These are phyloP conservation scores for Moniliophthora roreri DNA, from an alignment of 1,284 basidiomycete genomes.

Conservation along the genomic window DNA sequence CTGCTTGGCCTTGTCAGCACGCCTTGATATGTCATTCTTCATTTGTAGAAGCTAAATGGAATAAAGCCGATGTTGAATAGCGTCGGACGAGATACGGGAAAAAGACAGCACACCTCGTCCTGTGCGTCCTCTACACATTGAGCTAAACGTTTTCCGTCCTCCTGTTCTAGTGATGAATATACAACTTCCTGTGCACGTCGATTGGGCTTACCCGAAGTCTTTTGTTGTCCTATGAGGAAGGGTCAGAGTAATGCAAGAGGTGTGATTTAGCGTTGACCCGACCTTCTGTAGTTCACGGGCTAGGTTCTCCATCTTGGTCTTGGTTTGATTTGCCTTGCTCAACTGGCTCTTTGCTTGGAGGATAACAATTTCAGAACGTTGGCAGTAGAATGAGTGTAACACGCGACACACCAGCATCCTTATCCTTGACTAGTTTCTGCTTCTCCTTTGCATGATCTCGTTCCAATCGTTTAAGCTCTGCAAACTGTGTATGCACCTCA, in stretches of 20 bases:
- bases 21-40: constrained; percentile 75
- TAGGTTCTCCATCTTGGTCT: constrained; percentile 84
- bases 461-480: constrained; percentile 78
- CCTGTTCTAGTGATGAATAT: constrained; percentile 40
- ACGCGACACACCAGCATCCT: constrained; percentile 69
- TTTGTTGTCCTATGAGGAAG: constrained; percentile 72
- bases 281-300: constrained; percentile 85
- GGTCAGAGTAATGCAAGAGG: constrained; percentile 16
- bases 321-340: constrained; percentile 81
- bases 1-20: constrained; percentile 69
- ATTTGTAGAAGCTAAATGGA: constrained; percentile 62
- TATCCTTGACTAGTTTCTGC: constrained; percentile 83
- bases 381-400: constrained; percentile 11
- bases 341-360: constrained; percentile 72
- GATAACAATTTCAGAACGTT: constrained; percentile 10
- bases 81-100: constrained; percentile 11
- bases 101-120: constrained; percentile 57
- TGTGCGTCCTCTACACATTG: constrained; percentile 80
- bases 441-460: constrained; percentile 85
- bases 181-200: constrained; percentile 13
- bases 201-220: constrained; percentile 63
- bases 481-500: constrained; percentile 51
- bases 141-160: constrained; percentile 76
- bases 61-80: constrained; percentile 4
- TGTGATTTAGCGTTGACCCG: constrained; percentile 17